These are phyloP conservation scores for Pseudocercospora pini-densiflorae DNA, from an alignment of 2,329 filamentous ascomycete genomes.

Conservation along the genomic window DNA sequence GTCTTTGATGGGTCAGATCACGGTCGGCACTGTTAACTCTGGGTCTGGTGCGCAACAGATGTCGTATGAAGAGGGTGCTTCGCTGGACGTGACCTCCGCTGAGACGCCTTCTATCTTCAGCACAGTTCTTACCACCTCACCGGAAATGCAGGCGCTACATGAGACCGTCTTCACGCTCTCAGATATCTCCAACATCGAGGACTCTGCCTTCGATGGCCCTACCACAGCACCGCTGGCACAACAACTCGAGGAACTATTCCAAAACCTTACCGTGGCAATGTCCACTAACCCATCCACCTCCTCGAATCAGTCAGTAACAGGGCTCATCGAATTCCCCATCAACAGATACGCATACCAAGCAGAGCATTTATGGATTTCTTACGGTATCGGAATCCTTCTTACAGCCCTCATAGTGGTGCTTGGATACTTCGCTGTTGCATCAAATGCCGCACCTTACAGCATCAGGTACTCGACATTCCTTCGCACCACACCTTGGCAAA, in stretches of 20 bases:
- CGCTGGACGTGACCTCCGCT: background rate
- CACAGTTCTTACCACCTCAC: conserved; percentile 6
- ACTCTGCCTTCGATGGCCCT: background rate
- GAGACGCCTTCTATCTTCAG: conserved; percentile 4
- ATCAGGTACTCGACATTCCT: conserved; percentile 14
- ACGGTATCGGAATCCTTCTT: conserved; percentile 10
- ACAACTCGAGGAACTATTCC: conserved; percentile 14
- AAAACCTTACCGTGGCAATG: conserved; percentile 11
- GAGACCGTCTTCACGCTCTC: background rate
- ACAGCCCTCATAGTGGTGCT: conserved; percentile 11
- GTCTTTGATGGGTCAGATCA: conserved; percentile 7
- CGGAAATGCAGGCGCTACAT: conserved; percentile 3
- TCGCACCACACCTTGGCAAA: conserved; percentile 8
- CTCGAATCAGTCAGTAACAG: conserved; percentile 3
- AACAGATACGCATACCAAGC: conserved; percentile 9
- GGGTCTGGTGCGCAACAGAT: background rate
- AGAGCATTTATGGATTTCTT: conserved; percentile 11
- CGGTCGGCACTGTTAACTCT: conserved; percentile 8
- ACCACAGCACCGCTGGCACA: conserved; percentile 5
- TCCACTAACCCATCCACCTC: conserved; percentile 8
- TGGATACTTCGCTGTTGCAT: background rate
- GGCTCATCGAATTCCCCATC: background rate
- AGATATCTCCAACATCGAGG: background rate
- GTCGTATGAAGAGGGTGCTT: background rate
- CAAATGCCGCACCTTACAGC: conserved; percentile 14